phyloP scores from a whole-genome alignment of 148 eudicot species.

The Rhododendron griersonianum region DNA sequence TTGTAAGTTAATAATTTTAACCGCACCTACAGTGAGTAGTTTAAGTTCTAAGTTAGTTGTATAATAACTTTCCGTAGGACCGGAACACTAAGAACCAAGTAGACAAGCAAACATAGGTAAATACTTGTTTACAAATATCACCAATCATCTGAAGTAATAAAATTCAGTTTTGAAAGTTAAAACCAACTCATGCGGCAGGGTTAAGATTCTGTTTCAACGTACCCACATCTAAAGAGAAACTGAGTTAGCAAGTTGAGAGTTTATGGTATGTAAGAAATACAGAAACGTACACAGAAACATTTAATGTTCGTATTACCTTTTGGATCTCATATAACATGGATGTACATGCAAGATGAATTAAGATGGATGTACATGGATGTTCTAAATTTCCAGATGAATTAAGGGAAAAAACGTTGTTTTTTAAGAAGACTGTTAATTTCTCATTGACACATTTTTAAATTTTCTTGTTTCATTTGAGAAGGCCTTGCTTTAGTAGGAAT shows the following conservation, averaged over 20 bases:
- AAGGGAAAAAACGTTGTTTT: no score
- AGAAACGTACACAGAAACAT: neutral
- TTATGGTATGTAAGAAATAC: neutral
- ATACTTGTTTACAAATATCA: neutral
- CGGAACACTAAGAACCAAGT: neutral
- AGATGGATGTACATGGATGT: no score
- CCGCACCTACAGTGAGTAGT: neutral
- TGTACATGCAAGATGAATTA: no score
- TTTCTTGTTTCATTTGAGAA: no score
- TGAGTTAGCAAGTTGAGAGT: neutral
- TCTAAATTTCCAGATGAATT: no score
- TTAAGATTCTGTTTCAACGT: neutral
- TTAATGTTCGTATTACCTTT: neutral
- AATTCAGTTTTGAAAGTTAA: conserved; percentile 1
- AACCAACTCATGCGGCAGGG: neutral
- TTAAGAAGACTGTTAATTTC: no score
- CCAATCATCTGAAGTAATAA: neutral
- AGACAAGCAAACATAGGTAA: neutral
- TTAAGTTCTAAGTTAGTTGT: neutral
- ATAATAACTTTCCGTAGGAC: no score
- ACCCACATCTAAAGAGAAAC: neutral
- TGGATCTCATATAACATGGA: neutral
- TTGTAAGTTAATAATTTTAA: no score
- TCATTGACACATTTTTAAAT: no score
- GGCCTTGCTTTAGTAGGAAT: no score